These are phyloP conservation scores for Fraxinus albicans DNA, from an alignment of 305 asterid genomes.

Conservation along the genomic window DNA sequence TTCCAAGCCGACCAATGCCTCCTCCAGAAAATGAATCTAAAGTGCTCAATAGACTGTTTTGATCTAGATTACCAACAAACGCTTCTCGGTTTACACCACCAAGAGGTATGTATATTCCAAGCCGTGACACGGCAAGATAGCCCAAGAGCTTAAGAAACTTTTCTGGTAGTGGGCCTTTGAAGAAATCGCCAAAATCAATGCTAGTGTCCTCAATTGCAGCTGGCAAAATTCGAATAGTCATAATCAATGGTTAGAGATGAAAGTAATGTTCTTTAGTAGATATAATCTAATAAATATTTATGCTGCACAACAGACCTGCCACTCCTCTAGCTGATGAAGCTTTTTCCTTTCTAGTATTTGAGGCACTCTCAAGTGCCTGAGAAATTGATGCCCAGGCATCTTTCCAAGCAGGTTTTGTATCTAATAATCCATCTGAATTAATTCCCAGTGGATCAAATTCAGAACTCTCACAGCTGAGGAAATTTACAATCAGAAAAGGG, in stretches of 20 bases:
- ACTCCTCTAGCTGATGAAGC: constrained; percentile 72
- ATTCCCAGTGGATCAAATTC: constrained; percentile 77
- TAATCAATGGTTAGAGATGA: constrained; percentile 50
- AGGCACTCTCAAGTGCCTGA: constrained; percentile 59
- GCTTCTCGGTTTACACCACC: constrained; percentile 96
- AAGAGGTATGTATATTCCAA: constrained; percentile 90
- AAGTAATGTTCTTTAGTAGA: constrained; percentile 30
- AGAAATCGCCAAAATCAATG: constrained; percentile 91
- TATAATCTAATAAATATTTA: constrained; percentile 9
- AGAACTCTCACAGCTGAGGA: constrained; percentile 49
- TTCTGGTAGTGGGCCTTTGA: constrained; percentile 95
- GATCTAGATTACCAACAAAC: constrained; percentile 84
- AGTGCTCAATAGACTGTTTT: constrained; percentile 85
- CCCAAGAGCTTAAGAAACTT: constrained; percentile 94
- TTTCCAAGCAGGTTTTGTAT: constrained; percentile 46
- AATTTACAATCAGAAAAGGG: constrained; percentile 26
- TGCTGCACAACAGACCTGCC: constrained; percentile 59
- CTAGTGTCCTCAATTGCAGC: constrained; percentile 98
- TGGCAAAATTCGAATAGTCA: constrained; percentile 58
- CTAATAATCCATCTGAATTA: constrained; percentile 48
- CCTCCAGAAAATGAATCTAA: constrained; percentile 97
- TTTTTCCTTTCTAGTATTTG: constrained; percentile 72
- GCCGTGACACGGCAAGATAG: constrained; percentile 79
- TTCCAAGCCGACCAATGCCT: constrained; percentile 96
- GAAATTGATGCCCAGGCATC: constrained; percentile 41